phyloP scores from a whole-genome alignment of 495 filamentous ascomycete genomes.

The Aspergillus cavernicola region DNA sequence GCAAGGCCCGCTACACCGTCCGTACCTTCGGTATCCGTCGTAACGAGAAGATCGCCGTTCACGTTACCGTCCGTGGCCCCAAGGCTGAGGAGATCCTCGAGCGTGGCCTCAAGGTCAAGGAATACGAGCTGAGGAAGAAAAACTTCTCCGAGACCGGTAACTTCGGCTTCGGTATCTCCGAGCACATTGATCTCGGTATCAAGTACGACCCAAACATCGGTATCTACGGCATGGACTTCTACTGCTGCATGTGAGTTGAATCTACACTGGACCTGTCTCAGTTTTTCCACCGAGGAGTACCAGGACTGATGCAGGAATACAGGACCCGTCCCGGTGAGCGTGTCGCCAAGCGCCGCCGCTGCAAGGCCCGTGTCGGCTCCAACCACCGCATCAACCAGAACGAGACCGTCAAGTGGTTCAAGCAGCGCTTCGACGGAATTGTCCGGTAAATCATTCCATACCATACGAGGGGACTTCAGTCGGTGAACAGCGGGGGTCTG shows the following conservation, averaged over 20 bases:
- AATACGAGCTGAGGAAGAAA: constrained; percentile 97
- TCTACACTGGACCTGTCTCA: not conserved
- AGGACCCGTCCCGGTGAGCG: constrained; percentile 96
- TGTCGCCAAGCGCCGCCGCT: constrained; percentile 89
- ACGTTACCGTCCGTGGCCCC: constrained; percentile 98
- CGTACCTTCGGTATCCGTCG: constrained; percentile 99
- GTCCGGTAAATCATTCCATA: constrained; percentile 69
- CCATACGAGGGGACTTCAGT: constrained; percentile 9
- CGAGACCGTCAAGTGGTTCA: constrained; percentile 99
- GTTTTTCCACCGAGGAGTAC: not conserved
- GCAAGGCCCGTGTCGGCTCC: constrained; percentile 79
- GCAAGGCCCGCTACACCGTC: constrained; percentile 99
- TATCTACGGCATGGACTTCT: constrained; percentile 99
- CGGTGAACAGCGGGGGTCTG: constrained; percentile 24
- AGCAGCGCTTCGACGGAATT: constrained; percentile 98
- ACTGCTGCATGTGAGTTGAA: constrained; percentile 90
- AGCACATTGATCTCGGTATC: constrained; percentile 99
- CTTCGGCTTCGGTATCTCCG: constrained; percentile 99
- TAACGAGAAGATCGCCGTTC: constrained; percentile 99
- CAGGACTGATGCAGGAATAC: constrained; percentile 22
- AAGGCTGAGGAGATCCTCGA: constrained; percentile 99
- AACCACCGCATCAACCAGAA: constrained; percentile 85
- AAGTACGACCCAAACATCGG: constrained; percentile 99
- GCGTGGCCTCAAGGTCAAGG: constrained; percentile 99
- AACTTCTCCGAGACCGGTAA: constrained; percentile 99